phyloP scores from a whole-genome alignment of 345 rosid species.

The Crucihimalaya himalaica region DNA sequence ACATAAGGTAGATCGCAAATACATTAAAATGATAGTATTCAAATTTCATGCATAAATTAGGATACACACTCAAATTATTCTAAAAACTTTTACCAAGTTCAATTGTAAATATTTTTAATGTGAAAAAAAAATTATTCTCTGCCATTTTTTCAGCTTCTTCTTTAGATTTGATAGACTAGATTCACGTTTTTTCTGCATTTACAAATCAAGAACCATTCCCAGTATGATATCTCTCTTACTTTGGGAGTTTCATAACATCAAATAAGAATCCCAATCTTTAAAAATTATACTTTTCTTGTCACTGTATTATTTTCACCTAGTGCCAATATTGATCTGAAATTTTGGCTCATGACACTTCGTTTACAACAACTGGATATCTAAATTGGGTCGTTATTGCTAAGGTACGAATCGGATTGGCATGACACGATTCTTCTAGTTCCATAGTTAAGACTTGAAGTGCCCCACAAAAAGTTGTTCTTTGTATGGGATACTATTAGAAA shows the following conservation, averaged over 20 bases:
- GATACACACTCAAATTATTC: too few species aligned
- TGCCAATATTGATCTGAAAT: neutral
- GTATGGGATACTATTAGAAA: conserved; percentile 19
- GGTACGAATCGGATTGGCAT: neutral
- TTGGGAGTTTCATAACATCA: neutral
- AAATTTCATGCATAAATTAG: too few species aligned
- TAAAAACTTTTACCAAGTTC: too few species aligned
- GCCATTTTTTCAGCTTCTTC: too few species aligned
- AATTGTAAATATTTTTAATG: too few species aligned
- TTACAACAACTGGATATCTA: neutral
- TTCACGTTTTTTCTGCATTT: too few species aligned
- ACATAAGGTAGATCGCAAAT: too few species aligned
- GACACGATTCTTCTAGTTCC: conserved; percentile 10
- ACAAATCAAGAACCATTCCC: too few species aligned
- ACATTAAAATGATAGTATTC: too few species aligned
- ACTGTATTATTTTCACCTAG: neutral
- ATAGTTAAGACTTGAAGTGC: neutral
- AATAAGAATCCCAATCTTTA: neutral
- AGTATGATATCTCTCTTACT: neutral
- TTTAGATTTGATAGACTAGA: too few species aligned
- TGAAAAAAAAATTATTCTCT: too few species aligned
- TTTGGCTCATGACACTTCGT: neutral
- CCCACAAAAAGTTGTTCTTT: conserved; percentile 20
- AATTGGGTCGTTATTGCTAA: neutral
- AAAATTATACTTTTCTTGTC: neutral